phyloP scores from a whole-genome alignment of 2,329 filamentous ascomycete genomes.

The Sporothrix luriei region DNA sequence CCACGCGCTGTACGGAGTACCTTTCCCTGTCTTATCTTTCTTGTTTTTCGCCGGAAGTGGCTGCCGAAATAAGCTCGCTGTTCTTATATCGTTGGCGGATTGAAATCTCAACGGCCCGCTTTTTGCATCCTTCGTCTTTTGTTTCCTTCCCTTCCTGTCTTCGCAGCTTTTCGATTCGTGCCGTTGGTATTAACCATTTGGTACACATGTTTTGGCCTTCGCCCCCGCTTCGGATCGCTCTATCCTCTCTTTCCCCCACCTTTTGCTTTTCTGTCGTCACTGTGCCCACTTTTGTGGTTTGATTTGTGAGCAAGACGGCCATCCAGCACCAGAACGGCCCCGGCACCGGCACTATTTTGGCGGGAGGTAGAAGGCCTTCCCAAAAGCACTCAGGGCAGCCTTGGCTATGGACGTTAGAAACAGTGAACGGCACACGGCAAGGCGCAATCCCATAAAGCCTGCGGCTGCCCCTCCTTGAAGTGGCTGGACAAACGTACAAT shows the following conservation, averaged over 20 bases:
- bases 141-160: neutral
- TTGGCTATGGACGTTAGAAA: conserved; percentile 1
- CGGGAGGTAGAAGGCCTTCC: conserved; percentile 6
- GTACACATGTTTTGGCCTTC: neutral
- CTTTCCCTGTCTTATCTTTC: neutral
- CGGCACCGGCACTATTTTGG: conserved; percentile 19
- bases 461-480: neutral
- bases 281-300: neutral
- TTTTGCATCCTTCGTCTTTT: neutral
- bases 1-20: neutral
- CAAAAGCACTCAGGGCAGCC: conserved; percentile 15
- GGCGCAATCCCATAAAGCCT: conserved; percentile 14
- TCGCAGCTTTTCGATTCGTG: neutral
- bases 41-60: neutral
- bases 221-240: conserved; percentile 9
- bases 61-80: neutral
- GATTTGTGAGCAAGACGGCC: neutral
- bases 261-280: neutral
- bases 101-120: conserved; percentile 7
- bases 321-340: neutral
- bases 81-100: neutral
- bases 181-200: neutral
- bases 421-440: conserved; percentile 2
- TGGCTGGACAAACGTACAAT: neutral
- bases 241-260: neutral